Evolutionary conservation across 2,329 filamentous ascomycete species (phyloP).

Genomic region (Calonectria pteridis): DNA sequence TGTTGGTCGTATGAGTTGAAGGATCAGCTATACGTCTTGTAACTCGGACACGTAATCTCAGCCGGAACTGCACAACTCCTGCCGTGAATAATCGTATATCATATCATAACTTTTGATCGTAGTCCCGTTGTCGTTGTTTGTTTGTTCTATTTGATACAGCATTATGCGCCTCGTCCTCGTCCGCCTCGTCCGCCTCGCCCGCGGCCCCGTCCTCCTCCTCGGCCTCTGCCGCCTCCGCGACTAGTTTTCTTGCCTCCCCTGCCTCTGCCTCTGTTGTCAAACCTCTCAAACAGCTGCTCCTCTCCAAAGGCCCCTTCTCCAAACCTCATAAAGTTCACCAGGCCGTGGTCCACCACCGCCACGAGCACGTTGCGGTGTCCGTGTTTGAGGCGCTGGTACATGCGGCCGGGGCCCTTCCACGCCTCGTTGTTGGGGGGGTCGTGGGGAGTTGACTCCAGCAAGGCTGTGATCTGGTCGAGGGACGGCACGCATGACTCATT

Average conservation of each 20-base stretch:
- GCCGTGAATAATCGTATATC: slow-evolving; percentile 26
- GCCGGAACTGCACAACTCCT: slow-evolving; percentile 2
- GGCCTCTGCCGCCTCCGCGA: slow-evolving; percentile 56
- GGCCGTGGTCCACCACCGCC: slow-evolving; percentile 89
- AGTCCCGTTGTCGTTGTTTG: not conserved
- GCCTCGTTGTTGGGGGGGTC: slow-evolving; percentile 64
- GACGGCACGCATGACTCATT: slow-evolving; percentile 79
- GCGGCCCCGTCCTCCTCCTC: slow-evolving; percentile 47
- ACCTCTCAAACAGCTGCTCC: slow-evolving; percentile 77
- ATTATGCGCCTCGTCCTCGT: slow-evolving; percentile 41
- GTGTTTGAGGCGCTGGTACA: slow-evolving; percentile 86
- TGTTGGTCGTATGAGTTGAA: slow-evolving; percentile 7
- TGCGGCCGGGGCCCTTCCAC: slow-evolving; percentile 57
- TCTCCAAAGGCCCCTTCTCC: slow-evolving; percentile 83
- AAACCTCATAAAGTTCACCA: slow-evolving; percentile 88
- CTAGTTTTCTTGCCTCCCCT: slow-evolving; percentile 57
- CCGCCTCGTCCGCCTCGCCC: slow-evolving; percentile 44
- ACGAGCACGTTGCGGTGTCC: slow-evolving; percentile 87
- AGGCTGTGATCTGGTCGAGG: slow-evolving; percentile 74
- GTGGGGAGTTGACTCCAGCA: slow-evolving; percentile 81
- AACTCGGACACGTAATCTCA: slow-evolving; percentile 12
- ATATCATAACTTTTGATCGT: slow-evolving; percentile 23
- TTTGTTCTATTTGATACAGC: slow-evolving; percentile 29
- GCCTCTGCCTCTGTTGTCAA: slow-evolving; percentile 56
- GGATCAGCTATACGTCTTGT: slow-evolving; percentile 15